phyloP scores from a whole-genome alignment of 306 rosid genomes.

The Gynostemma pentaphyllum region DNA sequence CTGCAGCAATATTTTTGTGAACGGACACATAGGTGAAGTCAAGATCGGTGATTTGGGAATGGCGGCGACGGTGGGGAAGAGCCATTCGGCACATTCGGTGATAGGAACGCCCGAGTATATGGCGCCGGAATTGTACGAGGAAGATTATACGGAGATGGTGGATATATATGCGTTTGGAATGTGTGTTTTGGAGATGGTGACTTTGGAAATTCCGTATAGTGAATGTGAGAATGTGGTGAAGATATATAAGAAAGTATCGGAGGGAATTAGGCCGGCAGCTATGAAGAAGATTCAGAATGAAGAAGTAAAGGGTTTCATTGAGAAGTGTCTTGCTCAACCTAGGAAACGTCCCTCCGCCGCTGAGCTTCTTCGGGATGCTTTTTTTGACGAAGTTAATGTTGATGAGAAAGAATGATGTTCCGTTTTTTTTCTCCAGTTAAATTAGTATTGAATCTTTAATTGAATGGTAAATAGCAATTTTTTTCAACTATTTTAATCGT shows the following conservation, averaged over 20 bases:
- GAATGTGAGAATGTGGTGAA: conserved; percentile 13
- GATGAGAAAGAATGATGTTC: background rate
- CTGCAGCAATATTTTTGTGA: conserved; percentile 8
- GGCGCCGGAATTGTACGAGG: conserved; percentile 15
- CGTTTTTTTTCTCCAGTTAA: background rate
- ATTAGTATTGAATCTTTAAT: too few relatives aligned
- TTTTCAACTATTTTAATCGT: too few relatives aligned
- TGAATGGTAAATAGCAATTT: too few relatives aligned
- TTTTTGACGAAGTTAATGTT: conserved; percentile 5
- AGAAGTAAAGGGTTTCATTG: conserved; percentile 12
- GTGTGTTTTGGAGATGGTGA: conserved; percentile 14
- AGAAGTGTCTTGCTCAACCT: conserved; percentile 3
- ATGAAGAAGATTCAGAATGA: background rate
- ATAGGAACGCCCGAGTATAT: conserved; percentile 13
- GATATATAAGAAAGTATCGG: conserved; percentile 9
- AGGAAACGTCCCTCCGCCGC: conserved; percentile 1
- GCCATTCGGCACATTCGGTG: conserved; percentile 9
- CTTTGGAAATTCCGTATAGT: conserved; percentile 11
- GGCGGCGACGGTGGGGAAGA: conserved; percentile 9
- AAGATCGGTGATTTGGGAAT: conserved; percentile 10
- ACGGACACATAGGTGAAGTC: background rate
- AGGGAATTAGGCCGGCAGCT: conserved; percentile 2
- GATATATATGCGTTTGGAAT: conserved; percentile 13
- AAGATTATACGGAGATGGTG: conserved; percentile 12
- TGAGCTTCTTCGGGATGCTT: conserved; percentile 3